Conservation (phyloP, 306 rosid genomes). For the Castanea sativa region DNA sequence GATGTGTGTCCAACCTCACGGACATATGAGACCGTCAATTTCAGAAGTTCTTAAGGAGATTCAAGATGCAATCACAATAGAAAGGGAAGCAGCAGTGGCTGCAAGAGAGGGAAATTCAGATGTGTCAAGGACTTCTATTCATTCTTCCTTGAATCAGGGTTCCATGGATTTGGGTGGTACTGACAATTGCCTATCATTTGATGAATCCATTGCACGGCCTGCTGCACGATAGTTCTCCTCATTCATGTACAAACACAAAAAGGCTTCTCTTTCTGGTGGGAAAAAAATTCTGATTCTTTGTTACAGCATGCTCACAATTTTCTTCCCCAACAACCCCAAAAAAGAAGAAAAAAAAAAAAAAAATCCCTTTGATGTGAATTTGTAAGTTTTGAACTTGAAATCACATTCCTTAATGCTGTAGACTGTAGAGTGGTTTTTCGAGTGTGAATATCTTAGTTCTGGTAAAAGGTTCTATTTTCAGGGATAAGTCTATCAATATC, state of each 20-base stretch:
- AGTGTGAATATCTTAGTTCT: neutral
- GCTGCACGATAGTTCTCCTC: conserved; percentile 54
- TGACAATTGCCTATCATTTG: conserved; percentile 66
- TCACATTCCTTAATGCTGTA: neutral
- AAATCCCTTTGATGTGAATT: no score
- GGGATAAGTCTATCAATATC: neutral
- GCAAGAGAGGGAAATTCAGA: conserved; percentile 67
- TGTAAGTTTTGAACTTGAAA: neutral
- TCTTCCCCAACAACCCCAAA: neutral
- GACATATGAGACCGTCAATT: conserved; percentile 82
- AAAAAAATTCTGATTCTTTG: neutral
- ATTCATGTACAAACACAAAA: neutral
- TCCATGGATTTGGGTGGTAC: conserved; percentile 61
- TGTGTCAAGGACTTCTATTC: conserved; percentile 62
- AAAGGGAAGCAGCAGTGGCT: conserved; percentile 51
- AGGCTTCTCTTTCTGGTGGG: neutral
- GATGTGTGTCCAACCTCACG: conserved; percentile 94
- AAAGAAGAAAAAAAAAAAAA: no score
- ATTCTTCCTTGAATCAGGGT: conserved; percentile 67
- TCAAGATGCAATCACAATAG: conserved; percentile 83
- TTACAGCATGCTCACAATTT: neutral
- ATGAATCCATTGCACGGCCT: conserved; percentile 75
- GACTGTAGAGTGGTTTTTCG: neutral
- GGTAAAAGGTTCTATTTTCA: neutral
- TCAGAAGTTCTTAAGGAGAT: conserved; percentile 97